phyloP scores from a whole-genome alignment of 768 basidiomycete species.

The Russula compacta region DNA sequence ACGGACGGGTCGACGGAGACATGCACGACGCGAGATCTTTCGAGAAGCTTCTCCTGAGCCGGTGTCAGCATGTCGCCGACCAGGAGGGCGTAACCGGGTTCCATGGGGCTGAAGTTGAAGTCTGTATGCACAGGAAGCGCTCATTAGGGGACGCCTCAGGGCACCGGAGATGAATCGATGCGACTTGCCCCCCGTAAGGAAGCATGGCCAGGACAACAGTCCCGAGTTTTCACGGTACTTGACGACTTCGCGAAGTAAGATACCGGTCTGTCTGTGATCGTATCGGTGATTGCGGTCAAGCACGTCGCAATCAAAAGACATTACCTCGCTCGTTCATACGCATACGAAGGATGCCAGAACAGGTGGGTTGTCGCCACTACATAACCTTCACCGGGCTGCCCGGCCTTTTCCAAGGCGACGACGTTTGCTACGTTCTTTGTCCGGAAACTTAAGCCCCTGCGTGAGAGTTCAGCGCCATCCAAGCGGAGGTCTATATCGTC shows the following conservation, averaged over 20 bases:
- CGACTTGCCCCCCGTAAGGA: slow-evolving; percentile 71
- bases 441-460: slow-evolving; percentile 50
- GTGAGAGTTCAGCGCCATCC: slow-evolving; percentile 28
- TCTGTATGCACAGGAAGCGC: slow-evolving; percentile 37
- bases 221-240: slow-evolving; percentile 42
- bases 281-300: neutral
- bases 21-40: slow-evolving; percentile 64
- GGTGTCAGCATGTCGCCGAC: slow-evolving; percentile 49
- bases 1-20: slow-evolving; percentile 57
- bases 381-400: slow-evolving; percentile 41
- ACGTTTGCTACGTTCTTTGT: slow-evolving; percentile 80
- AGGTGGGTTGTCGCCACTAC: slow-evolving; percentile 85
- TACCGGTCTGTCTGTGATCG: slow-evolving; percentile 56
- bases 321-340: slow-evolving; percentile 77
- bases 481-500: slow-evolving; percentile 52
- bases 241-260: slow-evolving; percentile 57
- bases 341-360: slow-evolving; percentile 92
- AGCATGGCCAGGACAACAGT: slow-evolving; percentile 58
- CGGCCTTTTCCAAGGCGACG: slow-evolving; percentile 48
- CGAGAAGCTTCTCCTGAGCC: slow-evolving; percentile 44
- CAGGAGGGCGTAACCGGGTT: slow-evolving; percentile 74
- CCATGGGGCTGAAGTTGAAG: slow-evolving; percentile 82
- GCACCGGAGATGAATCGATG: neutral
- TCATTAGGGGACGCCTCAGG: neutral
- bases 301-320: neutral